Conservation (phyloP, 306 rosid species). For the Sesbania bispinosa region DNA sequence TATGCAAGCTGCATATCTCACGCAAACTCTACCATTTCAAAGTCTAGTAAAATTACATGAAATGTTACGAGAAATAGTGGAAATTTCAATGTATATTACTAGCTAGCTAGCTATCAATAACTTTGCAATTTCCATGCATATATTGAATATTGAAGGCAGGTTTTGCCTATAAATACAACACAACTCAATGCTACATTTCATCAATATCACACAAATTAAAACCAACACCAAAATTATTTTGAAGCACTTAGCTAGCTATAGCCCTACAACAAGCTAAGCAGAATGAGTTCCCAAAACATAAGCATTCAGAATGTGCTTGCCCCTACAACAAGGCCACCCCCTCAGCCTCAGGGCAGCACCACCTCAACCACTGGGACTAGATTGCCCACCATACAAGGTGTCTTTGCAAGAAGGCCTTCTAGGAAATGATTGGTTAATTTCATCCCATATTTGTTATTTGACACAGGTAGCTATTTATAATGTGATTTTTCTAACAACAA, state of each 20-base stretch:
- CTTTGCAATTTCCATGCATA: not conserved
- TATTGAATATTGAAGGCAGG: not conserved
- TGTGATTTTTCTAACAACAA: too few species aligned
- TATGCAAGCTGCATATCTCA: too few species aligned
- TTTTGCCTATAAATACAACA: not conserved
- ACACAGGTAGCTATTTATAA: not conserved
- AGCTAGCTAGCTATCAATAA: too few species aligned
- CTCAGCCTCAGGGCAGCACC: not conserved
- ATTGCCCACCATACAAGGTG: not conserved
- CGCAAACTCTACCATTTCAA: too few species aligned
- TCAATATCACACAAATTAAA: not conserved
- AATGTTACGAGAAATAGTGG: not conserved
- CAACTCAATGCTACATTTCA: not conserved
- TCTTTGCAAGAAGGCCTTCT: not conserved
- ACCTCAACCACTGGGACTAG: not conserved
- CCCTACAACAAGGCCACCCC: slow-evolving; percentile 10
- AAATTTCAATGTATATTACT: not conserved
- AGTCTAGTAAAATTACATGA: too few species aligned
- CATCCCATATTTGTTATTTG: not conserved
- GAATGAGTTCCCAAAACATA: slow-evolving; percentile 1
- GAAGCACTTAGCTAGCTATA: not conserved
- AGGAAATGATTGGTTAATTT: not conserved
- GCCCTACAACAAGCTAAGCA: too few species aligned
- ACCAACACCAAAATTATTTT: not conserved
- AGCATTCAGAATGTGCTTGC: not conserved